Conservation (phyloP, 148 eudicot genomes). For the Rhododendron williamsianum region DNA sequence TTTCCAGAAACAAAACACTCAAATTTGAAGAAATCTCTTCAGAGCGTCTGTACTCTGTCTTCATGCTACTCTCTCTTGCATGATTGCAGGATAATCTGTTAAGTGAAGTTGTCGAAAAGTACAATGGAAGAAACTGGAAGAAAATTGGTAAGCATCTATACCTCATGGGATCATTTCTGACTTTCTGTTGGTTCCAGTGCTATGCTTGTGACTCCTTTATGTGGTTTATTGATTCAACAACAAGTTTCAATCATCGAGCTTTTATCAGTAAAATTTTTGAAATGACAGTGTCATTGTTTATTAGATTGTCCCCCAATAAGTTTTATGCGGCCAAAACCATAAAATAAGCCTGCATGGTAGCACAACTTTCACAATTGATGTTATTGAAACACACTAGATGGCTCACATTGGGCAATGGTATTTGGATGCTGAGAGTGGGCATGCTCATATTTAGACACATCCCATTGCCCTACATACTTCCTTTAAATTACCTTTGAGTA, state of each 20-base stretch:
- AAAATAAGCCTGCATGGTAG: neutral
- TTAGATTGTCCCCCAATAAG: neutral
- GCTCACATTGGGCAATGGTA: constrained; percentile 1
- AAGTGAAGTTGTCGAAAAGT: constrained; percentile 41
- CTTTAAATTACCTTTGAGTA: no score
- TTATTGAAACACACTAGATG: constrained; percentile 1
- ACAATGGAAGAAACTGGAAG: constrained; percentile 73
- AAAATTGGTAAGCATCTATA: constrained; percentile 46
- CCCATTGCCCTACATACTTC: no score
- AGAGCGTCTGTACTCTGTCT: neutral
- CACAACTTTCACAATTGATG: neutral
- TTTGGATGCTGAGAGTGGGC: neutral
- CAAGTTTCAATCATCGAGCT: neutral
- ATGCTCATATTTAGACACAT: neutral
- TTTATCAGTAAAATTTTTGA: neutral
- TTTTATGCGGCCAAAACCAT: neutral
- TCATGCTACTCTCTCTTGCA: neutral
- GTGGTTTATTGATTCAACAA: neutral
- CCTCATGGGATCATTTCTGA: constrained; percentile 2
- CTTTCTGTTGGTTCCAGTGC: neutral
- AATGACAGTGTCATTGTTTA: neutral
- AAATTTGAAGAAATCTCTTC: neutral
- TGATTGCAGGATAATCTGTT: constrained; percentile 54
- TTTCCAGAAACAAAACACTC: neutral
- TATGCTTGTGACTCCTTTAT: neutral